Evolutionary conservation across 306 rosid species (phyloP), one percentile per base, ranked within the genome.

Genomic region (Boehmeria nivea): DNA sequence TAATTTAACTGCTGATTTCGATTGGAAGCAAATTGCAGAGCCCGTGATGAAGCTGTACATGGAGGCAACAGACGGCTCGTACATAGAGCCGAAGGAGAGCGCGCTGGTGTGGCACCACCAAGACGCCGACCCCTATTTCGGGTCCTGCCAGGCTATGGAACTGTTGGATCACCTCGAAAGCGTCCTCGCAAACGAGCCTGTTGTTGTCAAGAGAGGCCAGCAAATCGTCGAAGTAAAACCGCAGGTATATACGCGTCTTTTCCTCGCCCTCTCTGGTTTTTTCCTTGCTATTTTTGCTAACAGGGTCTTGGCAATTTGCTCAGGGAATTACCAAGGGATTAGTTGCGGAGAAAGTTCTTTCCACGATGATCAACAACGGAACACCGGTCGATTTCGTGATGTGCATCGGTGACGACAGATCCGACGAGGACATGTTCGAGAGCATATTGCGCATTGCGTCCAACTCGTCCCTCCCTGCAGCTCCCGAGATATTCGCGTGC

Each of bases 391-490:
- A 88, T 63, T 88, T 88, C 43, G 88, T 85, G 40, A 27, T 85
- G 80, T 88, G 94, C 76, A 74, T 88, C 10, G 96, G 96, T 1
- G 94, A 88, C 21, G 96, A 85, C 53, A 65, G 82, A 57, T 84
- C 90, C 0, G 96, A 88, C 0, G 96, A 88, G 73, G 94, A 84
- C 62, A 88, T 88, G 96, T 88, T 88, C 17, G 86, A 78, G 59
- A 83, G 88, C 89, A 86, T 88, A 65, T 63, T 70, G 22, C 74
- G 68, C 49, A 74, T 53, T 66, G 69, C 65, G 3, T 65, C 69
- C 15, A 36, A 63, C 36, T 72, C 67, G 64, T 52, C 69, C 24
- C 59, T 74, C 37, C 70, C 75, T 23, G 44, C 55, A 14, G 58
- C 77, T 20, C 81, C 84, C 0, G 87, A 84, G 67, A 69, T 84